phyloP scores from a whole-genome alignment of 2,329 filamentous ascomycete genomes.

The Ophiostoma sp. region DNA sequence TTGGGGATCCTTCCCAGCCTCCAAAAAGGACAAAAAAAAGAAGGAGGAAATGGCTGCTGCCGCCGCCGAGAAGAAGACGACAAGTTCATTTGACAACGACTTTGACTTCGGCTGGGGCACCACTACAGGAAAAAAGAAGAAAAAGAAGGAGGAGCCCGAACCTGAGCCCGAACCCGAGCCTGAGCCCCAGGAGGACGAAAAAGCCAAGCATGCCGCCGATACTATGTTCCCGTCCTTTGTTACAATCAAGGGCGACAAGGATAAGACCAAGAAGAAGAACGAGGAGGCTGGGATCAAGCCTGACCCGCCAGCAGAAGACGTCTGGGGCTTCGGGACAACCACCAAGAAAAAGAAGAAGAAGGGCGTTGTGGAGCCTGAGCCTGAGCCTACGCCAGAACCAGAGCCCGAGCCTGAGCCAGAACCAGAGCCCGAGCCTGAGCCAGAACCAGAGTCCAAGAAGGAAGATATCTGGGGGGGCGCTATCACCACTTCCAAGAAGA shows the following conservation, averaged over 20 bases:
- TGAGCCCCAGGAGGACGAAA: neutral
- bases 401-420: constrained; percentile 19
- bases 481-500: constrained; percentile 25
- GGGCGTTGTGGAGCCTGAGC: constrained; percentile 24
- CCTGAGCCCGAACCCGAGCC: constrained; percentile 24
- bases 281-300: constrained; percentile 15
- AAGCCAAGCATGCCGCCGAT: constrained; percentile 9
- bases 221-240: constrained; percentile 10
- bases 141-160: constrained; percentile 25
- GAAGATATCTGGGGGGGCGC: constrained; percentile 28
- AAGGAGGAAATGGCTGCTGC: neutral
- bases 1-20: constrained; percentile 18
- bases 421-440: constrained; percentile 23
- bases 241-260: constrained; percentile 21
- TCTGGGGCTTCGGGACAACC: constrained; percentile 20
- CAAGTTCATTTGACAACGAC: neutral
- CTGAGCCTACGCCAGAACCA: constrained; percentile 25
- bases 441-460: constrained; percentile 18
- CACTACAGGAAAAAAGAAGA: constrained; percentile 25
- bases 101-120: constrained; percentile 14
- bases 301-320: constrained; percentile 27
- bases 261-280: constrained; percentile 20
- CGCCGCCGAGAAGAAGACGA: constrained; percentile 2
- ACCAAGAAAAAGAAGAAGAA: constrained; percentile 19
- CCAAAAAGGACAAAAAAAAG: constrained; percentile 31